phyloP scores from a whole-genome alignment of 2,329 filamentous ascomycete species.

The Venturia effusa region DNA sequence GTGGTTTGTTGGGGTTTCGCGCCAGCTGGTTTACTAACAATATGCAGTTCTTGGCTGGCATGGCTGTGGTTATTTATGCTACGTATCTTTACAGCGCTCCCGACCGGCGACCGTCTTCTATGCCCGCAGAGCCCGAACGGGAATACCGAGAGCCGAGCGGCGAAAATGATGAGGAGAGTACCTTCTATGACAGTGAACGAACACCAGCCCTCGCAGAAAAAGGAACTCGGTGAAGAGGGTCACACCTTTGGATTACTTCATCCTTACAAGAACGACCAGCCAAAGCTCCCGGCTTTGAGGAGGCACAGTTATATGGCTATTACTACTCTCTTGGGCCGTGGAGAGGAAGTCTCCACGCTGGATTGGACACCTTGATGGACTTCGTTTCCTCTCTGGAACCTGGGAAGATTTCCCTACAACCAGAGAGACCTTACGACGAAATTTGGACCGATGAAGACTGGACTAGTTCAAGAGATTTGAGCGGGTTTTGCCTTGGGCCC shows the following conservation, averaged over 20 bases:
- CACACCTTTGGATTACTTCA: background rate
- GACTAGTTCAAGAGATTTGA: background rate
- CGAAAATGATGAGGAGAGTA: slow-evolving; percentile 25
- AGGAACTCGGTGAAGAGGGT: background rate
- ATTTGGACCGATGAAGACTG: background rate
- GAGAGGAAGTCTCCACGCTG: background rate
- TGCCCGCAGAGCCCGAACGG: slow-evolving; percentile 42
- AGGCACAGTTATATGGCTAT: background rate
- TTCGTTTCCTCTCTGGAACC: background rate
- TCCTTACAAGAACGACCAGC: background rate
- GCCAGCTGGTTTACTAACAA: slow-evolving; percentile 9
- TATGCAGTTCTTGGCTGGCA: slow-evolving; percentile 68
- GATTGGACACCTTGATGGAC: background rate
- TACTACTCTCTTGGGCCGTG: background rate
- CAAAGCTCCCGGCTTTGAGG: background rate
- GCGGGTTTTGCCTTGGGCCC: background rate
- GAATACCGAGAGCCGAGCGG: slow-evolving; percentile 66
- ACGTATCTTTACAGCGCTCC: slow-evolving; percentile 76
- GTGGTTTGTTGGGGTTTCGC: slow-evolving; percentile 24
- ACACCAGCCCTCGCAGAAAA: slow-evolving; percentile 5
- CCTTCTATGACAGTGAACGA: slow-evolving; percentile 6
- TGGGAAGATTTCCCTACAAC: background rate
- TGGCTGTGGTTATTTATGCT: slow-evolving; percentile 64
- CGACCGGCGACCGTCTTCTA: slow-evolving; percentile 53
- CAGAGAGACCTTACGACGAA: background rate